A percentile compares a stretch with the other conserved stretches of the same genome.
These are phyloP conservation scores for Picochlorum sp. DNA, from an alignment of 139 green algal species.

Conservation along the genomic window DNA sequence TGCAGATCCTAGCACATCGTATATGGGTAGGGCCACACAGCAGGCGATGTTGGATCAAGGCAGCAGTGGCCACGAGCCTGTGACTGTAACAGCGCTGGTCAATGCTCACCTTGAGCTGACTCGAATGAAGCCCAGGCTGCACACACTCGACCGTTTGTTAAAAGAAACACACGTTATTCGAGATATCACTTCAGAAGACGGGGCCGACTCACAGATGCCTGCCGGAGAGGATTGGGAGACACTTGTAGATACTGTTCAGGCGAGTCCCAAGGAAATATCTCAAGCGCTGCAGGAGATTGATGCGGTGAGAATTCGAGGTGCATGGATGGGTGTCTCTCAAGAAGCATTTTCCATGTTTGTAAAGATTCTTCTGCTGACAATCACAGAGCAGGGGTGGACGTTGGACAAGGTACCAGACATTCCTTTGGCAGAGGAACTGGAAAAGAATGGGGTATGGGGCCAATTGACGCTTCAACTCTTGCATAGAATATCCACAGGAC, in stretches of 20 bases:
- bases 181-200: conserved; percentile 4
- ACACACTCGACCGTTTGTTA: conserved; percentile 23
- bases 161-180: not conserved
- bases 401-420: conserved; percentile 6
- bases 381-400: not conserved
- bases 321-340: conserved; percentile 36
- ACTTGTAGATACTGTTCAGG: conserved; percentile 36
- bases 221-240: conserved; percentile 27
- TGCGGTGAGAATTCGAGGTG: conserved; percentile 33
- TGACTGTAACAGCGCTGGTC: conserved; percentile 18
- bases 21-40: not conserved
- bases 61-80: not conserved
- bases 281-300: conserved; percentile 21
- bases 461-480: conserved; percentile 46
- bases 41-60: not conserved
- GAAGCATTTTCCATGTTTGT: conserved; percentile 44
- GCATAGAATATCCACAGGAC: conserved; percentile 21
- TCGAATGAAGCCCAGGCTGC: conserved; percentile 15
- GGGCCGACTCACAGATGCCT: not conserved
- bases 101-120: conserved; percentile 30
- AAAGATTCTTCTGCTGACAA: conserved; percentile 28
- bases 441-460: conserved; percentile 25
- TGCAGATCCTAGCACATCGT: not conserved
- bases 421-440: conserved; percentile 10
- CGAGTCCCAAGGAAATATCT: conserved; percentile 36